Conservation (phyloP, 352 stramenopile genomes). For the Phytophthora litchii region DNA sequence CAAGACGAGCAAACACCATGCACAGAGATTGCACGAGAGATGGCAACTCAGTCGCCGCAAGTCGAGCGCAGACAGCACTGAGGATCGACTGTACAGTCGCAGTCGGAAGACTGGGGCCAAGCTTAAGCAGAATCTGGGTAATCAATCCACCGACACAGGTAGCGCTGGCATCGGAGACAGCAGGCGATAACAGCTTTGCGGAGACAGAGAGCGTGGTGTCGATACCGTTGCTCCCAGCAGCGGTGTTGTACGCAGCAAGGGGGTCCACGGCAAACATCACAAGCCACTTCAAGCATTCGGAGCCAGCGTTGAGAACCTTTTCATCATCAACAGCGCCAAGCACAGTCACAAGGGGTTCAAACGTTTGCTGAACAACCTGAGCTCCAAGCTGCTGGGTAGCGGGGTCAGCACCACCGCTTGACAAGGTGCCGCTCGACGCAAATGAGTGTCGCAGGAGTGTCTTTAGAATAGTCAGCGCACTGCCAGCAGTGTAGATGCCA, state of each 20-base stretch:
- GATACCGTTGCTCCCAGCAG: constrained; percentile 50
- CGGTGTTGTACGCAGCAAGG: constrained; percentile 53
- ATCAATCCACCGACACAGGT: constrained; percentile 80
- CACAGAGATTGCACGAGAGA: constrained; percentile 83
- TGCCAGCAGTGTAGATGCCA: constrained; percentile 62
- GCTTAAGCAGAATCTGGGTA: constrained; percentile 80
- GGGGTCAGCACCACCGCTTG: constrained; percentile 31
- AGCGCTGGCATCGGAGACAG: constrained; percentile 71
- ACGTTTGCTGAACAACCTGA: constrained; percentile 72
- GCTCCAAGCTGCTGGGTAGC: constrained; percentile 54
- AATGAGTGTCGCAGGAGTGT: constrained; percentile 79
- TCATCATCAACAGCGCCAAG: constrained; percentile 71
- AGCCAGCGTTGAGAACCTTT: constrained; percentile 74
- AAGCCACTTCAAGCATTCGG: constrained; percentile 85
- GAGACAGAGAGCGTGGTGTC: constrained; percentile 75
- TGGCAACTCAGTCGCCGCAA: constrained; percentile 69
- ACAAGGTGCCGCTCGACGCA: constrained; percentile 36
- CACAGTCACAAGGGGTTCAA: constrained; percentile 73
- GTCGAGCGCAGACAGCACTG: constrained; percentile 65
- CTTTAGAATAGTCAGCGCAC: constrained; percentile 75
- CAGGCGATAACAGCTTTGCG: constrained; percentile 69
- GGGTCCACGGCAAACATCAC: constrained; percentile 80
- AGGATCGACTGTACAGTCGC: constrained; percentile 80
- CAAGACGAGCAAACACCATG: constrained; percentile 82
- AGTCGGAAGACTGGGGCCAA: constrained; percentile 59